These are phyloP conservation scores for Penicillium sp. DNA, from an alignment of 2,329 filamentous ascomycete species.

Conservation along the genomic window DNA sequence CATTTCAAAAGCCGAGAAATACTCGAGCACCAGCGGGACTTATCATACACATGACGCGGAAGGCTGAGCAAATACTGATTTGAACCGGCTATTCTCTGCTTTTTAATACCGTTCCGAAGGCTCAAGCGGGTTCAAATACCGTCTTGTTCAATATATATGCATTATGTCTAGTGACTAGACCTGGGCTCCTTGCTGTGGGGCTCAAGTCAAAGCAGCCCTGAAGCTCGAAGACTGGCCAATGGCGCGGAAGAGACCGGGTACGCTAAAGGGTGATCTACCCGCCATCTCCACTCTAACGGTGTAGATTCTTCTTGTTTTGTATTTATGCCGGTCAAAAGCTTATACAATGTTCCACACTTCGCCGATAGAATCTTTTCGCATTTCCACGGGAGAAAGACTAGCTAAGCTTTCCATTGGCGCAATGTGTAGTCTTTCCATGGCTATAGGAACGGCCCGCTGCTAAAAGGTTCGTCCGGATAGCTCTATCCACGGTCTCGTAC, in stretches of 20 bases:
- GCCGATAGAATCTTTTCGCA: conserved; percentile 9
- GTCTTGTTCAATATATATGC: background rate
- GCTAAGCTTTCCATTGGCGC: conserved; percentile 1
- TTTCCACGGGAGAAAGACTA: conserved; percentile 11
- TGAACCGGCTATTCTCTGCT: background rate
- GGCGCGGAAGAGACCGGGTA: conserved; percentile 6
- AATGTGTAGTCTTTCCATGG: conserved; percentile 1
- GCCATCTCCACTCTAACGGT: conserved; percentile 6
- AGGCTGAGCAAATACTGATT: background rate
- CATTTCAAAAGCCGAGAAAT: no score
- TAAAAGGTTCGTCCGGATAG: conserved; percentile 10
- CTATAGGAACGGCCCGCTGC: conserved; percentile 7
- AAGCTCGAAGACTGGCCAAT: background rate
- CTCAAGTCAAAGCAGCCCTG: background rate
- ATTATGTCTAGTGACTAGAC: background rate
- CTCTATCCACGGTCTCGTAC: conserved; percentile 17
- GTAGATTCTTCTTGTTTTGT: conserved; percentile 5
- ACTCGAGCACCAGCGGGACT: background rate
- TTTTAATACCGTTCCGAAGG: no score
- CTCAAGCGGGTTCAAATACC: no score
- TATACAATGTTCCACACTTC: conserved; percentile 5
- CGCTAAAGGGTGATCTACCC: conserved; percentile 1
- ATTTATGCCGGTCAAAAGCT: background rate
- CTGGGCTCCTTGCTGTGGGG: no score
- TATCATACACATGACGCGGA: background rate